These are phyloP conservation scores for Umbelopsis sp. DNA, from an alignment of 371 early-diverging fungal species.

Conservation along the genomic window DNA sequence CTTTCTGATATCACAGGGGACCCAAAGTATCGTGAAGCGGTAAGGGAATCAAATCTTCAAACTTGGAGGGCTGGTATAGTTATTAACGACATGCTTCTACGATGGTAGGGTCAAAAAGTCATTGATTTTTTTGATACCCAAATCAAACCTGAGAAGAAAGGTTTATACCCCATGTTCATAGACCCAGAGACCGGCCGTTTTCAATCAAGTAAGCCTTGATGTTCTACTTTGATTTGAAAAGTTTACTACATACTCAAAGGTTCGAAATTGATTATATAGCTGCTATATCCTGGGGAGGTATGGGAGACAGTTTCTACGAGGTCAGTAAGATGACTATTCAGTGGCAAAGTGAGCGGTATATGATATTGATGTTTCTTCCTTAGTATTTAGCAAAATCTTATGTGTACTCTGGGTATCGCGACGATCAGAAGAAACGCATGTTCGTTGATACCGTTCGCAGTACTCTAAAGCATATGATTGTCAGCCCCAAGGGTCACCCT, in stretches of 20 bases:
- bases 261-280: conserved; percentile 18
- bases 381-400: conserved; percentile 74
- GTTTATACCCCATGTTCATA: conserved; percentile 54
- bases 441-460: conserved; percentile 36
- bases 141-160: conserved; percentile 31
- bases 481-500: conserved; percentile 30
- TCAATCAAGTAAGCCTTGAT: conserved; percentile 25
- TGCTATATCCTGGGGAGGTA: conserved; percentile 51
- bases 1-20: conserved; percentile 77
- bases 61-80: not conserved
- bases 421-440: conserved; percentile 44
- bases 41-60: conserved; percentile 23
- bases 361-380: not conserved
- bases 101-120: conserved; percentile 47
- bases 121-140: conserved; percentile 39
- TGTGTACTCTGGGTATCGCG: conserved; percentile 55
- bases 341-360: conserved; percentile 10
- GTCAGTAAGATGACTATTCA: conserved; percentile 23
- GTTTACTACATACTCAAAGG: not conserved
- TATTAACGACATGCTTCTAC: not conserved
- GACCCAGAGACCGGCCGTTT: conserved; percentile 34
- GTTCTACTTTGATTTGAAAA: not conserved
- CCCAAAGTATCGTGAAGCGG: conserved; percentile 59
- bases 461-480: conserved; percentile 30
- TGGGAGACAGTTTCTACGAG: conserved; percentile 64